Base-by-base conservation (phyloP, 192 early-diverging fungal species). In the Coemansia sp. region DNA sequence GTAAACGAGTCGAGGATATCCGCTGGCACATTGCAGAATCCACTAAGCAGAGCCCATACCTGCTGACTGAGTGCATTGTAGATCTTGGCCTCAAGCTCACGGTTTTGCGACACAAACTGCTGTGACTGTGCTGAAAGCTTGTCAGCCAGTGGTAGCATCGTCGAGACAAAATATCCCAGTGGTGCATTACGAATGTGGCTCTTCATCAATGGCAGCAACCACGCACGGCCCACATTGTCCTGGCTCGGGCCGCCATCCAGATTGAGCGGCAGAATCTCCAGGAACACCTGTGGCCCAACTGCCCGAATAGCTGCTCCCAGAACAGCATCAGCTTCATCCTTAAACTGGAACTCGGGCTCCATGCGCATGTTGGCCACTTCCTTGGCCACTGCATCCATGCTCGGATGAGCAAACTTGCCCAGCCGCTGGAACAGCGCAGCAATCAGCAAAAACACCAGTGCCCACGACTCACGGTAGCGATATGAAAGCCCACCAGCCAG, bases 1-100 rank as follows among this genome's bases (percentile, higher is more conserved):
- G 80, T 85, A 60, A 90, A 89, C 1, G 85, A 66, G 28, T 71
- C 58, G 52, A 69, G 37, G 37, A 96, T 75, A 68, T 98, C 97
- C 17, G 68, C 56, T 17, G 97, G 95, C 10, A 91, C 67, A 28
- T 91, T 87, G 69, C 93, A 97, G 63, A 96, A 87, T 20, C 88
- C 89, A 20, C 89, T 89, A 21, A 93, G 80, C 37, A 97, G 80
- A 17, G 86, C 85, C 92, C 95, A 98, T 40, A 94, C 83, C 82
- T 98, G 97, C 28, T 88, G 81, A 31, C 83, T 84, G 25, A 98
- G 82, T 3, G 95, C 95, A 56, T 90, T 91, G 75, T 88, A 97
- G 37, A 98, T 84, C 72, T 97, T 96, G 48, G 93, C 86, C 76
- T 89, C 86, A 48, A 89, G 79, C 52, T 86, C 81, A 21, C 88